Conservation (phyloP, 2,329 filamentous ascomycete species). For the Didymella sp. region DNA sequence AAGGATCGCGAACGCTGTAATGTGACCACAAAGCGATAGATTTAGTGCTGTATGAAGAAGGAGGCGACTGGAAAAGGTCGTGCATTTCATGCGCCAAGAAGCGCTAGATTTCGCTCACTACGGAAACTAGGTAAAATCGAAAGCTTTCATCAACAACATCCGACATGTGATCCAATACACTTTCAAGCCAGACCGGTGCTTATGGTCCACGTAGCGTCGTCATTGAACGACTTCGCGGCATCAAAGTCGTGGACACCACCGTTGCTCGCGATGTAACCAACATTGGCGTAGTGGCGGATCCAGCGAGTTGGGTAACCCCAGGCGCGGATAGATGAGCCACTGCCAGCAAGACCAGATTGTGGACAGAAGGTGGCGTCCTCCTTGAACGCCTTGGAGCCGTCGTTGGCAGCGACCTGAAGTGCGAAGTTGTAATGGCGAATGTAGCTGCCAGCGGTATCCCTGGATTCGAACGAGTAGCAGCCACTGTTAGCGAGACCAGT, state of each 20-base stretch:
- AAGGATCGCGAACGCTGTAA: neutral
- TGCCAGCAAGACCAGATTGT: slow-evolving; percentile 58
- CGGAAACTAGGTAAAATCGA: neutral
- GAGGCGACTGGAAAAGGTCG: neutral
- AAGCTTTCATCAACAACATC: neutral
- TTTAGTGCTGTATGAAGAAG: neutral
- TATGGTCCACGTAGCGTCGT: slow-evolving; percentile 59
- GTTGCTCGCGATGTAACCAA: slow-evolving; percentile 60
- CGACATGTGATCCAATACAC: neutral
- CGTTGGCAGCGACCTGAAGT: slow-evolving; percentile 59
- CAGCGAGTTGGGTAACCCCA: slow-evolving; percentile 68
- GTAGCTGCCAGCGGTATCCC: slow-evolving; percentile 64
- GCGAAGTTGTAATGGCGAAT: slow-evolving; percentile 64
- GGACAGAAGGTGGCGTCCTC: slow-evolving; percentile 71
- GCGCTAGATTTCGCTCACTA: neutral
- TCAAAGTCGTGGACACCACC: slow-evolving; percentile 66
- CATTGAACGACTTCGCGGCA: slow-evolving; percentile 56
- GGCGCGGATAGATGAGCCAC: slow-evolving; percentile 61
- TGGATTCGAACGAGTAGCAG: slow-evolving; percentile 68
- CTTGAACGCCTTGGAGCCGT: slow-evolving; percentile 62
- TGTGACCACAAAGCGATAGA: neutral
- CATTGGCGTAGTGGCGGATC: slow-evolving; percentile 61
- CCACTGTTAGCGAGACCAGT: slow-evolving; percentile 63
- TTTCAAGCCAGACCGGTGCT: slow-evolving; percentile 12
- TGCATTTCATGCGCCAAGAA: neutral